Conservation (phyloP, 768 basidiomycete genomes). For the Mycena olivaceomarginata region DNA sequence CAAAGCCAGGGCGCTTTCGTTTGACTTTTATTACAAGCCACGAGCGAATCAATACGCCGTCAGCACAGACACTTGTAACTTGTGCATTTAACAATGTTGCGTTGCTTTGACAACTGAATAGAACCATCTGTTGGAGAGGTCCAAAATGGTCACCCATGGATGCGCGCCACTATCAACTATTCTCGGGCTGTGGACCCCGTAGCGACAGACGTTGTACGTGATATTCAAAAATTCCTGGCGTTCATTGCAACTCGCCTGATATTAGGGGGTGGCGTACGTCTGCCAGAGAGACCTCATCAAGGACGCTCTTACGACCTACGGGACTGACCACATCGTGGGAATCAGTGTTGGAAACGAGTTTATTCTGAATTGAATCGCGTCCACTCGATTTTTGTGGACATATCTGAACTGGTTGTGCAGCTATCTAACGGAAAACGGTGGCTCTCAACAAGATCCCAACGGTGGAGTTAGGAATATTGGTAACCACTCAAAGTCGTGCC, state of each 20-base stretch:
- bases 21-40: too few relatives aligned
- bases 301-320: constrained; percentile 84
- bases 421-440: constrained; percentile 74
- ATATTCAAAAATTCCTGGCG: too few relatives aligned
- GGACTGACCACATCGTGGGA: constrained; percentile 84
- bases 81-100: too few relatives aligned
- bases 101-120: too few relatives aligned
- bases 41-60: too few relatives aligned
- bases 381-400: constrained; percentile 8
- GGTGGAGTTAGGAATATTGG: constrained; percentile 70
- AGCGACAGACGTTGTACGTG: constrained; percentile 69
- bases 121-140: too few relatives aligned
- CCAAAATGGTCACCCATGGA: too few relatives aligned
- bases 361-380: constrained; percentile 80
- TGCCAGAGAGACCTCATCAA: constrained; percentile 84
- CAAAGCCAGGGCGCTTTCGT: too few relatives aligned
- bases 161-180: too few relatives aligned
- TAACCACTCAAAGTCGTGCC: background rate
- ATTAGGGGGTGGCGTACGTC: constrained; percentile 73
- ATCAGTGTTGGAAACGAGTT: constrained; percentile 96
- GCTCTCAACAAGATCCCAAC: constrained; percentile 75
- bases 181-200: constrained; percentile 38
- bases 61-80: too few relatives aligned
- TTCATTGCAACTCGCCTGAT: too few relatives aligned
- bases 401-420: constrained; percentile 62